These are phyloP conservation scores for Saturnispora quitensis DNA, from an alignment of 805 yeast genomes.

Conservation along the genomic window DNA sequence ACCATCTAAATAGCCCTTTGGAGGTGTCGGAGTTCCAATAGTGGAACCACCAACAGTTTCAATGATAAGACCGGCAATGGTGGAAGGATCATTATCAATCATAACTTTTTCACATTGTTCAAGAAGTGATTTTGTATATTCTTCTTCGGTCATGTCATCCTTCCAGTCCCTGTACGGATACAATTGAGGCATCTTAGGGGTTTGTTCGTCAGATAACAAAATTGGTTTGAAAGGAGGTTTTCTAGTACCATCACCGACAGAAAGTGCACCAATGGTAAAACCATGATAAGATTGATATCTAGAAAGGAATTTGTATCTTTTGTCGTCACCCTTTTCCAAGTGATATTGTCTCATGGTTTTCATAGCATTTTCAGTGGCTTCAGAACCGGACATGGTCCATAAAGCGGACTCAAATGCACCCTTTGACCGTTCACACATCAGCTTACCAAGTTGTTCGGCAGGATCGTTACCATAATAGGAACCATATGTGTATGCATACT, in stretches of 20 bases:
- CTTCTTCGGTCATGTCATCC: slow-evolving; percentile 28
- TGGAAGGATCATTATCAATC: slow-evolving; percentile 34
- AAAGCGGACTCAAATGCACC: slow-evolving; percentile 32
- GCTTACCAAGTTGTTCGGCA: slow-evolving; percentile 34
- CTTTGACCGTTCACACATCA: slow-evolving; percentile 33
- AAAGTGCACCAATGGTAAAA: slow-evolving; percentile 37
- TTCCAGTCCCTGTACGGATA: slow-evolving; percentile 27
- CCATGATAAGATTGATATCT: slow-evolving; percentile 43
- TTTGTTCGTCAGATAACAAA: slow-evolving; percentile 17
- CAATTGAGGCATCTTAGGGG: slow-evolving; percentile 25
- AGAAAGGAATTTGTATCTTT: slow-evolving; percentile 33
- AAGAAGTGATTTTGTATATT: slow-evolving; percentile 30
- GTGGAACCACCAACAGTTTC: slow-evolving; percentile 43
- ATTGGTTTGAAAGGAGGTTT: slow-evolving; percentile 27
- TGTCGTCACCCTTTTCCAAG: slow-evolving; percentile 33
- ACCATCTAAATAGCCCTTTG: slow-evolving; percentile 39
- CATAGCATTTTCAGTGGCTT: slow-evolving; percentile 72
- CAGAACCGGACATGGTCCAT: slow-evolving; percentile 63
- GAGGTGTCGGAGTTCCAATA: slow-evolving; percentile 36
- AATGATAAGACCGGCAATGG: slow-evolving; percentile 33
- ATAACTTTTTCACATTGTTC: slow-evolving; percentile 34
- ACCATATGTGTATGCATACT: slow-evolving; percentile 29
- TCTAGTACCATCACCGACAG: slow-evolving; percentile 32
- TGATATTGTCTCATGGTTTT: slow-evolving; percentile 52
- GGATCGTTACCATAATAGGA: slow-evolving; percentile 27